Evolutionary conservation across 768 basidiomycete genomes (phyloP).

Genomic region (Lactarius trivialis): DNA sequence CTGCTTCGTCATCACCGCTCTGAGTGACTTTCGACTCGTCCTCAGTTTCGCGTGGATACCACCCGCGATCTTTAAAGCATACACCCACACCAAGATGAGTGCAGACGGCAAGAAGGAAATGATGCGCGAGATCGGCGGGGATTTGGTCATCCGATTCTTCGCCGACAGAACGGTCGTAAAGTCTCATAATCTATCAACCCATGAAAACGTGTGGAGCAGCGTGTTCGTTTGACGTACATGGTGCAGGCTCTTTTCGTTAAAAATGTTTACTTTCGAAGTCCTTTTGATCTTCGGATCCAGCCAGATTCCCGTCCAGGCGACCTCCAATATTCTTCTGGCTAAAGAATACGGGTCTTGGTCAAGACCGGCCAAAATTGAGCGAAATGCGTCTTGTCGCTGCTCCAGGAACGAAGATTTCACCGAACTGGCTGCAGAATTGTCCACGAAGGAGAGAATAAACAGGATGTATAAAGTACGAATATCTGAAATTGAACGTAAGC

Average conservation of each 20-base stretch:
- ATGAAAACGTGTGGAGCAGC: background rate
- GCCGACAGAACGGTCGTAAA: conserved; percentile 56
- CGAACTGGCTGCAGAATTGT: conserved; percentile 38
- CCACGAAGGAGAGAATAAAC: conserved; percentile 69
- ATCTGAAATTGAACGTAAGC: conserved; percentile 38
- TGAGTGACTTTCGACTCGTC: conserved; percentile 31
- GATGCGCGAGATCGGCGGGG: conserved; percentile 75
- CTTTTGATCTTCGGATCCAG: conserved; percentile 64
- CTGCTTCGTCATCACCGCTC: conserved; percentile 35
- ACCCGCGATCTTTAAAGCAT: conserved; percentile 84
- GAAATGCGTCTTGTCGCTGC: conserved; percentile 58
- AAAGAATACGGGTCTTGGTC: conserved; percentile 58
- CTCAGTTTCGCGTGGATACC: conserved; percentile 73
- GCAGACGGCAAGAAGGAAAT: conserved; percentile 81
- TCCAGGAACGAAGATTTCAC: conserved; percentile 64
- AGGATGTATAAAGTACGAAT: conserved; percentile 72
- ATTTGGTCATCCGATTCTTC: conserved; percentile 49
- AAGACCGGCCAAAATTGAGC: conserved; percentile 68
- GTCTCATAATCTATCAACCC: conserved; percentile 51
- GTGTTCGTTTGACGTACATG: conserved; percentile 40
- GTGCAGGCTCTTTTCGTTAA: conserved; percentile 57
- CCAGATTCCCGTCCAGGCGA: conserved; percentile 74
- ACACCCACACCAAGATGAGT: conserved; percentile 76
- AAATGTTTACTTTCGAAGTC: conserved; percentile 63
- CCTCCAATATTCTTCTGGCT: conserved; percentile 58